phyloP scores from a whole-genome alignment of 192 early-diverging fungal genomes.

The Helicostylum pulchrum region DNA sequence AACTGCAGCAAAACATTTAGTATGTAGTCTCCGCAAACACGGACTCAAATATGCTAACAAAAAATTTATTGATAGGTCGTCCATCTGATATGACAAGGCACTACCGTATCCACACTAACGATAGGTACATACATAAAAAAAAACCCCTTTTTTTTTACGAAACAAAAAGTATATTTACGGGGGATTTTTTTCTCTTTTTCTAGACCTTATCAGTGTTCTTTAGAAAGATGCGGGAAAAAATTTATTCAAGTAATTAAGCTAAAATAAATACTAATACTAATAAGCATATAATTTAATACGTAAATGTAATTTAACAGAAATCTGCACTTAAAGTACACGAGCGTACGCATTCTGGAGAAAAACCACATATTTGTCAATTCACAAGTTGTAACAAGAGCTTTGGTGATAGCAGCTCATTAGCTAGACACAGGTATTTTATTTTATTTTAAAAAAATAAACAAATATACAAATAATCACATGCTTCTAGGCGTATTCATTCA shows the following conservation, averaged over 20 bases:
- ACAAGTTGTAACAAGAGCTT: constrained; percentile 70
- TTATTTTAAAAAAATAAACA: background rate
- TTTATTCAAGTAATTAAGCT: constrained; percentile 58
- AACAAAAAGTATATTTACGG: constrained; percentile 6
- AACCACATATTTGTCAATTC: constrained; percentile 66
- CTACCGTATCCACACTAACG: constrained; percentile 73
- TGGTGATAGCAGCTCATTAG: constrained; percentile 71
- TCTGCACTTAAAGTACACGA: constrained; percentile 77
- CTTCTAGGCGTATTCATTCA: background rate
- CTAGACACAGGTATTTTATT: constrained; percentile 62
- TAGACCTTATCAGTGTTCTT: constrained; percentile 63
- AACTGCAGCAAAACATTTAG: constrained; percentile 67
- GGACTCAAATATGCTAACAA: background rate
- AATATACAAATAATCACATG: background rate
- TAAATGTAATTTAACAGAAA: constrained; percentile 39
- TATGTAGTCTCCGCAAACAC: background rate
- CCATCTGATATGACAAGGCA: constrained; percentile 71
- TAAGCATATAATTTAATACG: background rate
- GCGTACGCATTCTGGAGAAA: constrained; percentile 72
- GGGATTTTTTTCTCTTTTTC: constrained; percentile 2
- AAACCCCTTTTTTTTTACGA: background rate
- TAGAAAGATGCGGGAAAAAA: constrained; percentile 64
- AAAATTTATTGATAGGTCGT: constrained; percentile 39
- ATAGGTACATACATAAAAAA: constrained; percentile 47
- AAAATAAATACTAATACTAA: background rate